phyloP scores from a whole-genome alignment of 75 land plant genomes.

The Pseudotsuga menziesii region DNA sequence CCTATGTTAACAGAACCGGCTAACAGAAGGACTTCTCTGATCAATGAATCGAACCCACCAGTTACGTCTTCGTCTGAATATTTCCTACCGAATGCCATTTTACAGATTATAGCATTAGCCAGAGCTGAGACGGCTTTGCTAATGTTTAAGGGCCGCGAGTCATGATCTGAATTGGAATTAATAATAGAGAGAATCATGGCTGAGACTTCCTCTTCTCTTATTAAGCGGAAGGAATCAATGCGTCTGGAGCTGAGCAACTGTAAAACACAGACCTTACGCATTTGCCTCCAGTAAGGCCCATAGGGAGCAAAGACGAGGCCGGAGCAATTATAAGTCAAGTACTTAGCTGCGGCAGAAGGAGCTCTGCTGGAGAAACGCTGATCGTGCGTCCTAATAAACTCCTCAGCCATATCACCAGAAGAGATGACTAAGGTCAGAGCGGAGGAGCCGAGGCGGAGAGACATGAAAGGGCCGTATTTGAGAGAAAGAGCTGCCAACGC shows the following conservation, averaged over 20 bases:
- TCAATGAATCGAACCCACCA: slow-evolving; percentile 1
- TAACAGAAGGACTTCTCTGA: not conserved
- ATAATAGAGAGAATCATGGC: not conserved
- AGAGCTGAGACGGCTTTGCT: not conserved
- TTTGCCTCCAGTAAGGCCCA: not conserved
- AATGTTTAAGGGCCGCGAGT: not conserved
- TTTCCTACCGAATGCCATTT: not conserved
- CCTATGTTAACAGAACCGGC: slow-evolving; percentile 1
- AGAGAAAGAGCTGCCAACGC: not conserved
- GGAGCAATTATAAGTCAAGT: slow-evolving; percentile 9
- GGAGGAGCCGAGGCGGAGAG: slow-evolving; percentile 1
- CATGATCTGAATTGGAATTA: not conserved
- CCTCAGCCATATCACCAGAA: not conserved
- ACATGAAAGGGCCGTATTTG: not conserved
- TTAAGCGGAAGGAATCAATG: not conserved
- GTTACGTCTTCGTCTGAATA: slow-evolving; percentile 10
- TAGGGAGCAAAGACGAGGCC: slow-evolving; percentile 18
- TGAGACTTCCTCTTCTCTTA: not conserved
- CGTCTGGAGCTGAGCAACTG: slow-evolving; percentile 27
- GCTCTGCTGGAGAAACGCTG: slow-evolving; percentile 10
- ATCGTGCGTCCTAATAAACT: slow-evolving; percentile 13
- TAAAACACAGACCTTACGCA: not conserved
- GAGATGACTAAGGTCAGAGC: slow-evolving; percentile 6
- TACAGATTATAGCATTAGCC: not conserved
- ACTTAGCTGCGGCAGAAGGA: not conserved